A percentile compares a stretch with the other conserved stretches of the same genome.
Conservation (phyloP, 2,329 filamentous ascomycete species). For the Aquanectria penicillioides region DNA sequence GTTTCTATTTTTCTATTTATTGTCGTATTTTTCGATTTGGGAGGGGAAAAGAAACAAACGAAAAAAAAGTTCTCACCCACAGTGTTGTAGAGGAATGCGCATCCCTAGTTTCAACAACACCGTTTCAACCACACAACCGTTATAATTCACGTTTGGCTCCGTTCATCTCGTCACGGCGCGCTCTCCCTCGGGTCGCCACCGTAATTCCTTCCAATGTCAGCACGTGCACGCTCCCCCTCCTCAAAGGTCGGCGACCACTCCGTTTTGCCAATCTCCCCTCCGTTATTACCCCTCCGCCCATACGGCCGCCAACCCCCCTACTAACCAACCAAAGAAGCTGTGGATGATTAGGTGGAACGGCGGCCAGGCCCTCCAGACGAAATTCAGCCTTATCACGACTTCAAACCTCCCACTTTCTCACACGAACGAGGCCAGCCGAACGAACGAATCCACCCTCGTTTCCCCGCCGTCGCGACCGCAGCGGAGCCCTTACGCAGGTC, state of each 20-base stretch:
- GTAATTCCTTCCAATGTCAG: neutral
- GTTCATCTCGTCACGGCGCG: no score
- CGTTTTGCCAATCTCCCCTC: constrained; percentile 16
- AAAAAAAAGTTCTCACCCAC: no score
- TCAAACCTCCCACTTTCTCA: constrained; percentile 18
- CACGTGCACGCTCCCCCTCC: neutral
- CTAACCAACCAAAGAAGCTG: constrained; percentile 7
- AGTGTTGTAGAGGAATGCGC: no score
- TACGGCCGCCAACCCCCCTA: constrained; percentile 12
- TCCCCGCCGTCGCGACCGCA: neutral
- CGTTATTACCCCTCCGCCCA: constrained; percentile 39
- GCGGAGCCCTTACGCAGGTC: neutral
- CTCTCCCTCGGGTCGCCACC: no score
- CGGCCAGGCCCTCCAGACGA: constrained; percentile 19
- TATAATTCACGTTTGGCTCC: no score
- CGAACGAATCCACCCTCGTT: neutral
- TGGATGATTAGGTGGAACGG: constrained; percentile 18
- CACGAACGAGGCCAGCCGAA: constrained; percentile 15
- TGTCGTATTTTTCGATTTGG: no score
- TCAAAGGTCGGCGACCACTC: neutral
- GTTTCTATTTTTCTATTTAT: neutral
- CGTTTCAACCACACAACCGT: no score
- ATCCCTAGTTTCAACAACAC: no score
- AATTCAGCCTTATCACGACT: constrained; percentile 44
- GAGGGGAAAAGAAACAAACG: no score